Base-by-base conservation (phyloP, 768 basidiomycete species). In the Lactarius hengduanensis region DNA sequence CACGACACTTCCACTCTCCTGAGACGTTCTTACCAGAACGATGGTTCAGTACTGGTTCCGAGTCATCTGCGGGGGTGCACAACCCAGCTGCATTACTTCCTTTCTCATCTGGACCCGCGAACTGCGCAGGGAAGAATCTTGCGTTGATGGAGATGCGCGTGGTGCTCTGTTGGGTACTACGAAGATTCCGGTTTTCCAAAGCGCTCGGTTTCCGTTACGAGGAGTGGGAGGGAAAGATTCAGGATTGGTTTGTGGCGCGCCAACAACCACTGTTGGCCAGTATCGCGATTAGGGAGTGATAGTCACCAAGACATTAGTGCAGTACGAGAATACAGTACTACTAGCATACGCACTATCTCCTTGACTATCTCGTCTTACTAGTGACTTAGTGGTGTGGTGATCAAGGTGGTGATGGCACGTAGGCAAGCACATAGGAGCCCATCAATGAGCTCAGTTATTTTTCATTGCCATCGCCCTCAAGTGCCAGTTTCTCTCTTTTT, bases 111-210 rank as follows among this genome's bases (percentile, higher is more conserved):
- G 73, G 72, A 11, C 71, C 72, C 11, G 56, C 65, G 36, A 67
- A 50, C n/a, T 73, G 72, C 61, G 67, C 63, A 16, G 72, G 71
- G 16, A 68, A 67, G 57, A 67, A 66, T 50, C 71, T 72, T n/a
- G 72, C 71, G n/a, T 9, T 65, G 34, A 53, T 63, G 26, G 71
- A 71, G 57, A 65, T 68, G 50, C 65, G 54, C 16, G 8, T 41
- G 41, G 16, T 41, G 16, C n/a, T 45, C 20, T 45, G 43, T 10
- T 45, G 43, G 43, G 43, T 45, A 8, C 43, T 43, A 8, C 66
- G 58, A 16, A 63, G 57, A 10, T 71, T 71, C 43, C 69, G 71
- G 2, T 62, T 62, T 22, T 34, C 38, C 16, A 4, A 22, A 3
- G 50, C 30, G 26, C 20, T 16, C 5, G 47, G 50, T 2, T 34